These are phyloP conservation scores for Rhododendron williamsianum DNA, from an alignment of 148 eudicot genomes.

Conservation along the genomic window DNA sequence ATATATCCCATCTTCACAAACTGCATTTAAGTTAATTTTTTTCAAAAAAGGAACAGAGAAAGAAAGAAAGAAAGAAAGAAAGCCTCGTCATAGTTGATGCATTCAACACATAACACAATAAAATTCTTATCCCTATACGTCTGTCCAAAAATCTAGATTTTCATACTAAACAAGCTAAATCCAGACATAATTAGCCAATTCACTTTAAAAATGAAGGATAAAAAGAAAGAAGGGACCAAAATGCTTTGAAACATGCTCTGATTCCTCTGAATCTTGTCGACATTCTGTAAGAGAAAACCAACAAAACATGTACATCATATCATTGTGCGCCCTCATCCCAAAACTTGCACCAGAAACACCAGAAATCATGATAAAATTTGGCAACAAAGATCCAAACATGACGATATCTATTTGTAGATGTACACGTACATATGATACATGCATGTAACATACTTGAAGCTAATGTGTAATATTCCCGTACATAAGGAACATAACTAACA, in stretches of 20 bases:
- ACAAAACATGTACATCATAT: neutral
- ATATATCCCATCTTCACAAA: neutral
- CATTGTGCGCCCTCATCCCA: neutral
- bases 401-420: too few relatives aligned
- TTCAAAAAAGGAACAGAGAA: neutral
- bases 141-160: neutral
- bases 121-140: neutral
- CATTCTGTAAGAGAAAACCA: neutral
- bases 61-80: too few relatives aligned
- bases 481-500: too few relatives aligned
- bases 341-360: too few relatives aligned
- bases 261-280: neutral
- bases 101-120: too few relatives aligned
- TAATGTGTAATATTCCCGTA: too few relatives aligned
- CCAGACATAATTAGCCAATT: neutral
- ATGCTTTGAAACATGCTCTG: neutral
- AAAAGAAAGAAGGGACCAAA: neutral
- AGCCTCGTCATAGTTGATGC: neutral
- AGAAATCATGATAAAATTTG: too few relatives aligned
- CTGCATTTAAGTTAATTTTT: neutral
- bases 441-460: too few relatives aligned
- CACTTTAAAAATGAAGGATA: neutral
- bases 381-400: too few relatives aligned
- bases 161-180: neutral
- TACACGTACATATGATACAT: neutral